Conservation (phyloP, 1,139 yeast genomes). For the Kodamaea fungicola region DNA sequence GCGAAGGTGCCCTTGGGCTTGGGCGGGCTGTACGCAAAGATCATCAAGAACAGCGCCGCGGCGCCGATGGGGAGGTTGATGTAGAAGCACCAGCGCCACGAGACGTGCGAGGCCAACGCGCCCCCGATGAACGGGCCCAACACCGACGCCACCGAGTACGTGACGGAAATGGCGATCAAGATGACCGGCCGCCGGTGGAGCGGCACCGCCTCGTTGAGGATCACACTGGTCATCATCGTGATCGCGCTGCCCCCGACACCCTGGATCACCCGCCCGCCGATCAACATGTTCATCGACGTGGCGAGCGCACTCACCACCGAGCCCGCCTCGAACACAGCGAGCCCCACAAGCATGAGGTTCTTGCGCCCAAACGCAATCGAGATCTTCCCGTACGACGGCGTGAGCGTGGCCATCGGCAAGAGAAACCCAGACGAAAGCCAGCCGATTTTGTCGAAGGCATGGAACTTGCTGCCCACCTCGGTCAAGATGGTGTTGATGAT, state of each 20-base stretch:
- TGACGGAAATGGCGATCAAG: slow-evolving; percentile 16
- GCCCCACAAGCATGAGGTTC: slow-evolving; percentile 13
- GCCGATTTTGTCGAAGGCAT: slow-evolving; percentile 15
- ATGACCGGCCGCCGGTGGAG: slow-evolving; percentile 14
- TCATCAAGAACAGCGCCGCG: slow-evolving; percentile 42
- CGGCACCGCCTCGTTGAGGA: slow-evolving; percentile 20
- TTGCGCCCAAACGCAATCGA: slow-evolving; percentile 20
- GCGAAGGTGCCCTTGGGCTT: slow-evolving; percentile 36
- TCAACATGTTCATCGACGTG: slow-evolving; percentile 17
- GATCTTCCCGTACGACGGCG: slow-evolving; percentile 19
- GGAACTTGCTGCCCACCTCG: slow-evolving; percentile 16
- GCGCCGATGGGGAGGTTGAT: slow-evolving; percentile 68
- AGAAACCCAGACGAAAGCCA: slow-evolving; percentile 20
- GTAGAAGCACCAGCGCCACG: slow-evolving; percentile 81
- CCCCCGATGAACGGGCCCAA: slow-evolving; percentile 51
- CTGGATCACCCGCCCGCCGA: slow-evolving; percentile 19
- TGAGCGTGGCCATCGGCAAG: slow-evolving; percentile 18
- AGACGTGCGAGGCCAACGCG: slow-evolving; percentile 54
- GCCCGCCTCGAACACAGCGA: slow-evolving; percentile 17
- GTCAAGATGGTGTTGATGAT: slow-evolving; percentile 20
- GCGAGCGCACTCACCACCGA: slow-evolving; percentile 17
- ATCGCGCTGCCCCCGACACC: slow-evolving; percentile 21
- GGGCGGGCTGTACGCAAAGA: slow-evolving; percentile 55
- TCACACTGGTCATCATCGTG: slow-evolving; percentile 15
- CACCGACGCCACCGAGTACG: slow-evolving; percentile 19